Conservation (phyloP, 768 basidiomycete species). For the Royoungia palumana region DNA sequence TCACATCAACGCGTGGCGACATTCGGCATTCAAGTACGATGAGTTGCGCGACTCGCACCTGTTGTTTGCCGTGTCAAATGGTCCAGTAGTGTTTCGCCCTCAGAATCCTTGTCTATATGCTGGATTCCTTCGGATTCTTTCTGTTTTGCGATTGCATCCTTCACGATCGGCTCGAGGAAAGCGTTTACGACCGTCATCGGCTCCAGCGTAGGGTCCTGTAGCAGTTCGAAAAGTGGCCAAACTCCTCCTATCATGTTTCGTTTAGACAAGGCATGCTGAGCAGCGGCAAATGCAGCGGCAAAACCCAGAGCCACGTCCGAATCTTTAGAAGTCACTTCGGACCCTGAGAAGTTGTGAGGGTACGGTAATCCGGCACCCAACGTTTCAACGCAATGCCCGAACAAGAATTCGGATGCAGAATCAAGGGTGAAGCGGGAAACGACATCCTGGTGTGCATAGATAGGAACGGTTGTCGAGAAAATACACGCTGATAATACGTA, state of each 20-base stretch:
- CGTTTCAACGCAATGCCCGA: conserved; percentile 42
- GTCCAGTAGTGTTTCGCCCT: conserved; percentile 41
- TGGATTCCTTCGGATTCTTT: conserved; percentile 4
- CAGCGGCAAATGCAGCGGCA: conserved; percentile 32
- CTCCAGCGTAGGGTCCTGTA: conserved; percentile 27
- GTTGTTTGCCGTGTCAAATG: conserved; percentile 37
- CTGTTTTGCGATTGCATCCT: conserved; percentile 32
- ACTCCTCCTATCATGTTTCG: conserved; percentile 31
- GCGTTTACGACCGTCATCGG: conserved; percentile 39
- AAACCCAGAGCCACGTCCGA: conserved; percentile 26
- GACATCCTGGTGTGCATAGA: conserved; percentile 32
- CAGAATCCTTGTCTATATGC: conserved; percentile 10
- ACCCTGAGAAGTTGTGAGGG: conserved; percentile 28
- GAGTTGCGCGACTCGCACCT: conserved; percentile 23
- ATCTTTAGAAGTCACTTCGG: conserved; percentile 3
- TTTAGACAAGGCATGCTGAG: conserved; percentile 27
- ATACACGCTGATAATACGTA: conserved; percentile 12
- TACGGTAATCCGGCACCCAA: conserved; percentile 37
- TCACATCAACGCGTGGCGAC: not conserved
- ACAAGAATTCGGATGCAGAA: conserved; percentile 52
- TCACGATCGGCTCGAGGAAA: conserved; percentile 39
- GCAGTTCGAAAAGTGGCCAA: conserved; percentile 43
- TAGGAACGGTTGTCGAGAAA: not conserved
- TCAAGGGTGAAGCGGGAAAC: conserved; percentile 50
- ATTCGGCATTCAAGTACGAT: too few relatives aligned